Evolutionary conservation across 1,284 basidiomycete species (phyloP), one percentile per base, ranked within the genome.

Genomic region (Irpex sp.): DNA sequence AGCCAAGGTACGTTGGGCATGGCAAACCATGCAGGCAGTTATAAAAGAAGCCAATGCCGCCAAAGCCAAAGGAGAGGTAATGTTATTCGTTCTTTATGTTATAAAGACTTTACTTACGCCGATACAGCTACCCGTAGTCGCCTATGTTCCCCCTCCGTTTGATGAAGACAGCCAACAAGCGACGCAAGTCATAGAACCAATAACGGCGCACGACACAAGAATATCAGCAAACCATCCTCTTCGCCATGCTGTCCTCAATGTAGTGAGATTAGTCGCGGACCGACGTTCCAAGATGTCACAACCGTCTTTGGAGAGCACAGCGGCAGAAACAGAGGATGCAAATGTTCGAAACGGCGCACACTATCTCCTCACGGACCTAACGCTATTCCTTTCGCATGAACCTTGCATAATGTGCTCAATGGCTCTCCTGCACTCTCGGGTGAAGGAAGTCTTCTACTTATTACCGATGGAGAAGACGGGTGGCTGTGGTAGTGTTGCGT

Each of bases 321-420:
- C 65, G 2, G 60, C 72, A 69, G 58, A 61, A 13, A 5, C 47
- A 13, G 57, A 55, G 26, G 11, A 54, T 2, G 5, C 60, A 55
- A 73, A 69, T 21, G 58, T 43, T 13, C 75, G 72, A 51, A 93
- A 92, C 69, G 90, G 90, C 11, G 79, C 85, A 3, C 88, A 90
- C 71, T 98, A 97, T 75, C 87, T 97, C 36, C 81, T 97, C 46
- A 97, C 94, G 0, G 86, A 86, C 0, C 82, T 89, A 31, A 87
- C 88, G 1, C 78, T 97, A 21, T 97, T 97, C 78, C 85, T 87
- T 58, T 93, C 93, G 1, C 95, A 98, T 74, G 95, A 98, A 70
- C 95, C 96, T 2, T 98, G 96, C 70, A 83, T 97, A 62, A 94
- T 97, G 92, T 98, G 96, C 73, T 86, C 88, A 67, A 98, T 98